These are phyloP conservation scores for Ophiocordyceps sinensis DNA, from an alignment of 2,329 filamentous ascomycete genomes.

Conservation along the genomic window DNA sequence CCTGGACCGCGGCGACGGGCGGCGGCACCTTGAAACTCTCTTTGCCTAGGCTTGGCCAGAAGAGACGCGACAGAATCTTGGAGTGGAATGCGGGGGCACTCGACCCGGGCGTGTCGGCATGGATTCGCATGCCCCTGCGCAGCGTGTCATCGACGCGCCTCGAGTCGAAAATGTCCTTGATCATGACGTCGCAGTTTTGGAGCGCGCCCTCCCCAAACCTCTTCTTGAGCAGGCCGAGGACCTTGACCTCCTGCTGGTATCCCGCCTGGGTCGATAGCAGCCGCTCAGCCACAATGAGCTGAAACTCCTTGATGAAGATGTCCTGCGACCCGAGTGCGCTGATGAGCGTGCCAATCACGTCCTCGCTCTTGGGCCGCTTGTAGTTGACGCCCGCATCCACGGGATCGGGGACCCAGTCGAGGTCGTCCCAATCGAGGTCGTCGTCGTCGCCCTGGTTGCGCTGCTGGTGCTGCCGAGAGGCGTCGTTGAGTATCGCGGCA, in stretches of 20 bases:
- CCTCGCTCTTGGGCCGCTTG: conserved; percentile 73
- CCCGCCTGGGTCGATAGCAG: conserved; percentile 51
- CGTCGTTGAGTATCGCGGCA: conserved; percentile 49
- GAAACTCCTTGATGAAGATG: conserved; percentile 86
- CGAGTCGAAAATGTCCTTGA: conserved; percentile 82
- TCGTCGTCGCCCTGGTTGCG: conserved; percentile 43
- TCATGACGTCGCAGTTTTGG: conserved; percentile 94
- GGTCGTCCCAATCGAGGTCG: conserved; percentile 79
- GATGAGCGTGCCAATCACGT: conserved; percentile 84
- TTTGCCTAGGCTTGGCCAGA: conserved; percentile 74
- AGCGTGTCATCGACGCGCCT: conserved; percentile 56
- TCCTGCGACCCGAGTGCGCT: conserved; percentile 80
- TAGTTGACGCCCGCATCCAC: conserved; percentile 89
- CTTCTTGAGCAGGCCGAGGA: conserved; percentile 75
- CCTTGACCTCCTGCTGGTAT: conserved; percentile 67
- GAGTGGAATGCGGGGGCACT: conserved; percentile 43
- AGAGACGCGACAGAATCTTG: conserved; percentile 81
- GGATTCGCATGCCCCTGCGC: conserved; percentile 23
- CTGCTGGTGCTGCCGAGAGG: conserved; percentile 39
- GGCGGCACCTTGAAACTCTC: conserved; percentile 52
- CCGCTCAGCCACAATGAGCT: conserved; percentile 74
- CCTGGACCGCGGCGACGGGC: conserved; percentile 45
- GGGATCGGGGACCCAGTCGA: conserved; percentile 86
- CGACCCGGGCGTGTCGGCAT: conserved; percentile 3
- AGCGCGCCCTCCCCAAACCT: conserved; percentile 75